Base-by-base conservation (phyloP, 192 early-diverging fungal genomes). In the Coemansia sp. region DNA sequence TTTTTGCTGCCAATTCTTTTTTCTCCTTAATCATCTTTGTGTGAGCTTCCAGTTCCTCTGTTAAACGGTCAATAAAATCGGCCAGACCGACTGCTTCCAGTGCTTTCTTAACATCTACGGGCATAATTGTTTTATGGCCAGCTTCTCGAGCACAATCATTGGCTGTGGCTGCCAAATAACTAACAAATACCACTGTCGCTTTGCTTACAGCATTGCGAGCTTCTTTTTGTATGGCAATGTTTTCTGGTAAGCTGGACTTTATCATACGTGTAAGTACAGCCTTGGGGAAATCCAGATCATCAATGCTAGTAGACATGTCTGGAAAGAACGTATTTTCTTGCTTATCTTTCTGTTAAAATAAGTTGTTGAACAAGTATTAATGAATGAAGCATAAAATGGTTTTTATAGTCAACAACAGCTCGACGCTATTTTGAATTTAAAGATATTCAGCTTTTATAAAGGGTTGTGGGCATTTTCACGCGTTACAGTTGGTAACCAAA, bases 221-320 rank as follows among this genome's bases (percentile, higher is more conserved):
- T 22, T 80, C 77, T 25, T 80, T 80, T 50, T 80, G 77, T 17
- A 80, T 66, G 1, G 71, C 59, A 24, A 80, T 74, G 77, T 61
- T 74, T 20, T 80, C 77, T 3, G 77, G 77, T 20, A 80, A 46
- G n/a, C 64, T 71, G 25, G 61, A 32, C 51, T 80, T 80, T 36
- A 80, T 69, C 20, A 80, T 53, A 11, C 77, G 56, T 9, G 68
- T 74, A 14, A 80, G 61, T 17, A 80, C 72, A 3, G 77, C 77
- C 24, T 74, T 80, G 33, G 77, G 77, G 39, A 74, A 80, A 20
- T 80, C 77, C 23, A 80, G 54, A 25, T 80, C 77, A 1, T 80
- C 77, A 25, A 80, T 70, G 11, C 30, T 56, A 1, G 77, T 68
- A 5, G 63, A 59, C 32, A 59, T 59, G 39, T 2, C 39, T 46